Conservation (phyloP, 1,139 yeast genomes). For the Blastobotrys niveus region DNA sequence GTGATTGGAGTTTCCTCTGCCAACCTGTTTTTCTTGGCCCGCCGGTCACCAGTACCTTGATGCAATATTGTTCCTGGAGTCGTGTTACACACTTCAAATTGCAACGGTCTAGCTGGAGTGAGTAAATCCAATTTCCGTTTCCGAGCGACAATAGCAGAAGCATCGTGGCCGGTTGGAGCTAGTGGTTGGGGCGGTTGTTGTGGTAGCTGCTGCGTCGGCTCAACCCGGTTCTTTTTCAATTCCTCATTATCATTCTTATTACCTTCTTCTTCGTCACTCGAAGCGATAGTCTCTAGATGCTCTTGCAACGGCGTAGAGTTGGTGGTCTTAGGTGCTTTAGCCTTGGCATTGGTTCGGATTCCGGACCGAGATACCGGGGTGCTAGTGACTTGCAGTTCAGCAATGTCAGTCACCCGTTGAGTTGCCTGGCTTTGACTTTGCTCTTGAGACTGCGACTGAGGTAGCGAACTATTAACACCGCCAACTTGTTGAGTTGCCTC, state of each 20-base stretch:
- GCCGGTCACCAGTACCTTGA: slow-evolving; percentile 7
- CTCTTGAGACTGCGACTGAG: background rate
- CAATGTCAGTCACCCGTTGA: slow-evolving; percentile 1
- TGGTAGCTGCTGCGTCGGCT: background rate
- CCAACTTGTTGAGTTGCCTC: no score
- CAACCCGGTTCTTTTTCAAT: background rate
- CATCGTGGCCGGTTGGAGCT: background rate
- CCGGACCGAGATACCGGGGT: slow-evolving; percentile 4
- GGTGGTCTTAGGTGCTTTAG: background rate
- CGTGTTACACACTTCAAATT: slow-evolving; percentile 3
- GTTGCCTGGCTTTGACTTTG: background rate
- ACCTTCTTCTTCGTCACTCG: slow-evolving; percentile 8
- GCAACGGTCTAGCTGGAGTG: slow-evolving; percentile 9
- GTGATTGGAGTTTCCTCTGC: slow-evolving; percentile 11
- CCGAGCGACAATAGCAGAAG: slow-evolving; percentile 1
- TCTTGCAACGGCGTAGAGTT: no score
- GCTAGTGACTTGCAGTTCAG: slow-evolving; percentile 7
- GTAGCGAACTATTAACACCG: no score
- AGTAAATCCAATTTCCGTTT: slow-evolving; percentile 5
- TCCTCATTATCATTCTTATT: background rate
- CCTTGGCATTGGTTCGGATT: background rate
- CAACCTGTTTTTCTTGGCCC: background rate
- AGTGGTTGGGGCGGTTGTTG: slow-evolving; percentile 1
- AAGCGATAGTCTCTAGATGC: slow-evolving; percentile 2
- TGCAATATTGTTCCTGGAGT: slow-evolving; percentile 2